phyloP scores from a whole-genome alignment of 352 stramenopile genomes.

The Phytophthora uliginosa region DNA sequence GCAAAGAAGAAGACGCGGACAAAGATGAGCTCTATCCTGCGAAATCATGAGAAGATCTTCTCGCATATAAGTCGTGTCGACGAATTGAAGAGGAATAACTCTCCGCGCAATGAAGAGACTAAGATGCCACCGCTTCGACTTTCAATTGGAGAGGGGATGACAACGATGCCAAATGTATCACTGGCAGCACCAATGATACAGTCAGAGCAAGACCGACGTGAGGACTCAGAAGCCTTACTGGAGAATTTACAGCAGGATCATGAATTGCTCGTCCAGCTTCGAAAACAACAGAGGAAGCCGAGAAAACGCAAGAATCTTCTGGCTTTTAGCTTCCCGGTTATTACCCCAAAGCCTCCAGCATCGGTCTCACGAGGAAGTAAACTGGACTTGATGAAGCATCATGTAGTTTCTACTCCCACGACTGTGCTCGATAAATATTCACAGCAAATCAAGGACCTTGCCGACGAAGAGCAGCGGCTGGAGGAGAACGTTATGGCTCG shows the following conservation, averaged over 20 bases:
- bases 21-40: slow-evolving; percentile 14
- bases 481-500: slow-evolving; percentile 46
- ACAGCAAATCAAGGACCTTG: slow-evolving; percentile 20
- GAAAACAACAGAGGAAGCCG: slow-evolving; percentile 14
- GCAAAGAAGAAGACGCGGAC: slow-evolving; percentile 7
- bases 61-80: neutral
- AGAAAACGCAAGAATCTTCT: slow-evolving; percentile 31
- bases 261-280: slow-evolving; percentile 1
- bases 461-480: slow-evolving; percentile 34
- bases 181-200: neutral
- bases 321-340: slow-evolving; percentile 26
- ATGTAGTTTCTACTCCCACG: neutral
- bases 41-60: slow-evolving; percentile 28
- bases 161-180: neutral
- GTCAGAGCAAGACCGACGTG: neutral
- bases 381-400: neutral
- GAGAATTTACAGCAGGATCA: slow-evolving; percentile 29
- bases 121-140: neutral
- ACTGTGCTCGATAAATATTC: slow-evolving; percentile 22
- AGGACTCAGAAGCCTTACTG: slow-evolving; percentile 6
- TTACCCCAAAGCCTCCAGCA: slow-evolving; percentile 4
- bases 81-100: slow-evolving; percentile 17
- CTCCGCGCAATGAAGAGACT: neutral
- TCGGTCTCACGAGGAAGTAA: neutral
- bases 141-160: neutral